Base-by-base conservation (phyloP, 2,329 filamentous ascomycete species). In the Nothomitra cinnamomea region DNA sequence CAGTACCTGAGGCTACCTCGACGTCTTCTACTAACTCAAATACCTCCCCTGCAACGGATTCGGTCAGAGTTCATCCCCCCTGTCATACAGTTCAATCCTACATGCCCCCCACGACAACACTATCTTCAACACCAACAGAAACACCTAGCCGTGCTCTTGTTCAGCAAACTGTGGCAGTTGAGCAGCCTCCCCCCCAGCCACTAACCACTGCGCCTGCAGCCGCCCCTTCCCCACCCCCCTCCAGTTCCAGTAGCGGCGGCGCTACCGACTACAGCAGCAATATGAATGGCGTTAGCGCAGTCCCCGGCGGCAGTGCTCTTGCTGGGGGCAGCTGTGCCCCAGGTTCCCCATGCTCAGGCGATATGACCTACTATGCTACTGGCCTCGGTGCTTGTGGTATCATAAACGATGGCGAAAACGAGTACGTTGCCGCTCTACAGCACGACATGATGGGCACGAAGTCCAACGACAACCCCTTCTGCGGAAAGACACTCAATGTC, bases 341-440 rank as follows among this genome's bases (percentile, higher is more conserved):
- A 7, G 69, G 66, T 49, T 61, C 62, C 25, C 64, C 60, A 28
- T 72, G 66, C 69, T 62, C 63, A 0, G 86, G 85, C 57, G 77
- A 88, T 51, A 73, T 87, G 59, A 92, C 87, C 56, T 89, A 78
- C 72, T 94, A 85, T 70, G 69, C 72, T 41, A 71, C 83, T 49
- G 86, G 82, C 42, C 63, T 83, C 7, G 82, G 83, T 56, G 68
- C 82, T 21, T 92, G 87, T 62, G 85, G 85, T 53, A 66, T 65
- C 38, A 75, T 79, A 59, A 80, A 80, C 68, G 63, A 70, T 48
- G 78, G 79, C 61, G 63, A 67, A 57, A 65, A 62, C 2, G 72
- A 80, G 19, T 71, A 77, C 63, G 79, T 87, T 56, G 78, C 92
- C 55, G 87, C 87, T 56, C 71, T 94, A 53, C 78, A 83, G 21